Evolutionary conservation across 2,329 filamentous ascomycete species (phyloP).

Genomic region (Madurella fahalii): DNA sequence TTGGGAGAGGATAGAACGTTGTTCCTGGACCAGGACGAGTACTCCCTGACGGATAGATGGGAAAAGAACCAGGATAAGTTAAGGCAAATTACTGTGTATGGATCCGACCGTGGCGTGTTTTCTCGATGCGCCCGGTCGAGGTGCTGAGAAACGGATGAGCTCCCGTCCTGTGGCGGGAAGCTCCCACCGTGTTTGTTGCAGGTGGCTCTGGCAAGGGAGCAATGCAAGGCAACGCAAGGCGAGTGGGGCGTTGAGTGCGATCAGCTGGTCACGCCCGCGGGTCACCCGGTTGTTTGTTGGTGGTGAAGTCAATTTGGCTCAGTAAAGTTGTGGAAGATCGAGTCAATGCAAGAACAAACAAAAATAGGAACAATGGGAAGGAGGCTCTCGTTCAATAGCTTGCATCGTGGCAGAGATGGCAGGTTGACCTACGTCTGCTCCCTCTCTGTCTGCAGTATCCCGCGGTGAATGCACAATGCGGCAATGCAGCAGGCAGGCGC

Average conservation of each 20-base stretch:
- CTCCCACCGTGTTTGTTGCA: background rate
- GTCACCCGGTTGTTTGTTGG: slow-evolving; percentile 6
- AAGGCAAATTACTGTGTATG: too few species aligned
- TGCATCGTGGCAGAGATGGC: background rate
- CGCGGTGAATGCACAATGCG: background rate
- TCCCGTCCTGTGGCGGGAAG: background rate
- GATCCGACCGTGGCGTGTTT: background rate
- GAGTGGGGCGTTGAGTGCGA: slow-evolving; percentile 9
- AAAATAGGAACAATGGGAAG: background rate
- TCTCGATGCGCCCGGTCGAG: background rate
- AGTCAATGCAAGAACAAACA: background rate
- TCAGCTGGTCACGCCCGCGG: slow-evolving; percentile 12
- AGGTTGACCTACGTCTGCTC: background rate
- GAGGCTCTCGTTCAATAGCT: background rate
- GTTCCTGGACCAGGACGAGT: background rate
- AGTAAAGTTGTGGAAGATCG: background rate
- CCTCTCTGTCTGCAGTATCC: background rate
- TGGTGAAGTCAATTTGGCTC: background rate
- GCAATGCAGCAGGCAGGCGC: background rate
- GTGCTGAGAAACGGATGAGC: background rate
- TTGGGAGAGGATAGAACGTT: background rate
- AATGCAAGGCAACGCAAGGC: slow-evolving; percentile 10
- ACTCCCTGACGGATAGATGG: background rate
- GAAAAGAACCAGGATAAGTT: background rate
- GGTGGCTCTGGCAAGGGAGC: slow-evolving; percentile 4